Evolutionary conservation across 192 early-diverging fungal species (phyloP), one percentile per base, ranked within the genome.

Genomic region (Coemansia sp.): DNA sequence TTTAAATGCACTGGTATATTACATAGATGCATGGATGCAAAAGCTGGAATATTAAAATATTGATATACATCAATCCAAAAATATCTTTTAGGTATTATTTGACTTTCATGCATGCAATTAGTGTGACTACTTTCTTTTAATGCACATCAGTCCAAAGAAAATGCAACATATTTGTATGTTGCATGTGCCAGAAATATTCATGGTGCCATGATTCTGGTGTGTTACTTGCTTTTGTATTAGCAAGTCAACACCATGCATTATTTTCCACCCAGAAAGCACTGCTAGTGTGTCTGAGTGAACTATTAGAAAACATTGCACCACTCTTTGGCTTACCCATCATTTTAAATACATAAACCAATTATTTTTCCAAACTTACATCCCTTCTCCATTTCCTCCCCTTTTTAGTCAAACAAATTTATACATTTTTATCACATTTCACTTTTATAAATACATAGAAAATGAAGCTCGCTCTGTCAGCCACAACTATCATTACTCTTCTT

Each of bases 391-490:
- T 12, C 13, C 25, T 51, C 25, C 23, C 12, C 48, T 43, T 43
- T 42, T 43, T 18, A 18, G 40, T 13, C 4, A 18, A 4, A 42
- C 13, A 10, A 43, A 4, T 42, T 5, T 4, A 43, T 18, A 43
- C 18, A 43, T 18, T 43, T 43, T 42, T n/a, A n/a, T n/a, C n/a
- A n/a, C n/a, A n/a, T n/a, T n/a, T 42, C 13, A 18, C 7, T 2
- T 4, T 18, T 43, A 16, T 18, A 65, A 21, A 63, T 1, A 51
- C 30, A 59, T 29, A 26, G 16, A 35, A 51, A 57, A 68, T 66
- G 65, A 68, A 62, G 45, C 48, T 66, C 31, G 35, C 58, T 4
- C 20, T 64, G 33, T 57, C 40, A 21, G 28, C 28, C 30, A 35
- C 66, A 34, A 53, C 34, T 21, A 46, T 68, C 31, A 25, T 43